Evolutionary conservation across 208 protist genomes (phyloP), one percentile per base, ranked within the genome.

Genomic region (Leishmania guyanensis): DNA sequence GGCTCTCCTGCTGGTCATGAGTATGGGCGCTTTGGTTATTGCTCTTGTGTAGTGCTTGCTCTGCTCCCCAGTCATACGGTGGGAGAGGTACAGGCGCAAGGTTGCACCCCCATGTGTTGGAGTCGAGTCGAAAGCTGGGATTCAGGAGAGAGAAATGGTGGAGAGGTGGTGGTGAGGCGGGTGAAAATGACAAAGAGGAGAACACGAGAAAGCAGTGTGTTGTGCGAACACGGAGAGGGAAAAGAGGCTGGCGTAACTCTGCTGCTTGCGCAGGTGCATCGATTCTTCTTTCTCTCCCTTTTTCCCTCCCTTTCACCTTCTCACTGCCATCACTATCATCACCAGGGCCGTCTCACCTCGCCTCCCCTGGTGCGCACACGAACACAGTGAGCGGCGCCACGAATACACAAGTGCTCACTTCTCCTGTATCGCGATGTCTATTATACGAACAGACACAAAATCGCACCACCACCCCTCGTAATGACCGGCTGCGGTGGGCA

Each of bases 361-460:
- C 26, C 58, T 64, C 58, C 58, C 26, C 12, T n/a, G 8, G 58
- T 17, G 26, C 58, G 29, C 9, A 64, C 26, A 64, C 58, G 29
- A 29, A 16, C 62, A 68, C 29, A 68, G 43, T 46, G 62, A 68
- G 6, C 16, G 5, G 62, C 29, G 62, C 62, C 62, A 20, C 62
- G 10, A 33, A 39, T 36, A 68, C 29, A 33, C 26, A 68, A 39
- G 14, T 39, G 4, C 39, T 68, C 39, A 64, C 50, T 33, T 60
- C n/a, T 81, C 12, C 43, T 48, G 50, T 68, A 81, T 48, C 69
- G 58, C 20, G 73, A 77, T 68, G 39, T 74, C 39, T 73, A 74
- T 26, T 74, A 62, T 33, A 74, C 43, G 77, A 79, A 79, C 22
- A 43, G 36, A 79, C 53, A 70, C 22, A n/a, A 0, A 12, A 20